Percentiles rank a stretch among this genome's conserved stretches.
Conservation (phyloP, 73 alveolate species). For the Symbiodinium pilosum region DNA sequence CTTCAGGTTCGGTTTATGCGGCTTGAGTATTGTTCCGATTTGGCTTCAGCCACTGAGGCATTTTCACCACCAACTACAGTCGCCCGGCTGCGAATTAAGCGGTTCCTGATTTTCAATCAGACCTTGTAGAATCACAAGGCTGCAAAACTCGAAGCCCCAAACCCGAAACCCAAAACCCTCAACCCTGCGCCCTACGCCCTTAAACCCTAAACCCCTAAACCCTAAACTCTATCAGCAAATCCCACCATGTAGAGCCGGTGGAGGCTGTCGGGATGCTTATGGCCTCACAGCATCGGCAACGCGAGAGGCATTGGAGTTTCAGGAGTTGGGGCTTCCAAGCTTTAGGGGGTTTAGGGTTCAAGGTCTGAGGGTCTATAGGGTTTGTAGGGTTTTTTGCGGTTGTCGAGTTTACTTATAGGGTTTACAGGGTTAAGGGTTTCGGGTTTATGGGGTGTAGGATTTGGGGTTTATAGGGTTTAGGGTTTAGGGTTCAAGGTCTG, state of each 20-base stretch:
- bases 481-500: too few relatives aligned
- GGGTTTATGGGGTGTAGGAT: neutral
- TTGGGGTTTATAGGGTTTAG: neutral
- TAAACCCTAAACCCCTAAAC: neutral
- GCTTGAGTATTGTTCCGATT: too few relatives aligned
- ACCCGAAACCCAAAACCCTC: neutral
- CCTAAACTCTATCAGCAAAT: neutral
- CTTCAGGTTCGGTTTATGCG: neutral
- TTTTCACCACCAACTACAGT: neutral
- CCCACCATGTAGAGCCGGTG: neutral
- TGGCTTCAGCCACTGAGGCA: too few relatives aligned
- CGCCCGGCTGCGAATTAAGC: neutral
- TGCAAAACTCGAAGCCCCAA: neutral
- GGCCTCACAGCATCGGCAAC: slow-evolving; percentile 63
- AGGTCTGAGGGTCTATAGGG: neutral
- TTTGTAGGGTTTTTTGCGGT: too few relatives aligned
- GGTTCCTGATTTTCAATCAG: neutral
- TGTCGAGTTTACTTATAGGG: too few relatives aligned
- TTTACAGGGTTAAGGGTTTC: neutral
- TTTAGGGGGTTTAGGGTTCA: neutral
- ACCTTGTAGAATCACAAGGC: neutral
- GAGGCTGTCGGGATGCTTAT: slow-evolving; percentile 14
- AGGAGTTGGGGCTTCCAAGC: too few relatives aligned
- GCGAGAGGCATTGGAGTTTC: slow-evolving; percentile 9
- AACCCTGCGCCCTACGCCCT: neutral